These are phyloP conservation scores for Diaporthe citriasiana DNA, from an alignment of 2,329 filamentous ascomycete species.

Conservation along the genomic window DNA sequence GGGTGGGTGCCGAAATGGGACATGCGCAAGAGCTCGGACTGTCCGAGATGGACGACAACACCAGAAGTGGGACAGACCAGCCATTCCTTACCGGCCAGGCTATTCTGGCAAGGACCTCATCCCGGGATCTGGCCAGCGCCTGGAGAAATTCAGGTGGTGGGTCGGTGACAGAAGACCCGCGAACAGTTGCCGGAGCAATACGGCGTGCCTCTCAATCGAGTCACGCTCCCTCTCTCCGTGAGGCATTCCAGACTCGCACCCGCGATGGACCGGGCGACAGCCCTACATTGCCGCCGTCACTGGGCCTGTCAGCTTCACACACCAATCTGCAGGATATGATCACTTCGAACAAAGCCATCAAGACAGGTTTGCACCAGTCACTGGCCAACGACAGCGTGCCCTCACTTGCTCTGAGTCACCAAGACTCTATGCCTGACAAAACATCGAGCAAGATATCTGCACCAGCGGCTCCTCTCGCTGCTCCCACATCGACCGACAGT, in stretches of 20 bases:
- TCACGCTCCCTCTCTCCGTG: conserved; percentile 61
- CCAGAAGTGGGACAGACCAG: conserved; percentile 51
- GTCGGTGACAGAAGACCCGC: conserved; percentile 32
- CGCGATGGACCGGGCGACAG: conserved; percentile 67
- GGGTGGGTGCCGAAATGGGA: conserved; percentile 41
- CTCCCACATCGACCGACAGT: conserved; percentile 50
- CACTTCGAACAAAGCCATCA: conserved; percentile 70
- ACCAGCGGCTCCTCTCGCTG: conserved; percentile 46
- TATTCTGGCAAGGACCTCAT: conserved; percentile 38
- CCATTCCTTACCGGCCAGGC: conserved; percentile 57
- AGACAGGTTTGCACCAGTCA: conserved; percentile 68
- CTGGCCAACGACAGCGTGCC: conserved; percentile 70
- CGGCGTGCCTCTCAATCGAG: conserved; percentile 66
- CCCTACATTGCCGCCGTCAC: conserved; percentile 71
- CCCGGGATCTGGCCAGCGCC: conserved; percentile 53
- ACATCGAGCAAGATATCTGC: conserved; percentile 49
- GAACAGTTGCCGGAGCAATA: conserved; percentile 59
- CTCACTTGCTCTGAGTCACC: conserved; percentile 66
- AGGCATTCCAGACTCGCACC: conserved; percentile 59
- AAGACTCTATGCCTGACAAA: conserved; percentile 61
- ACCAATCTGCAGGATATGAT: conserved; percentile 73
- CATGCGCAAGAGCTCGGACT: conserved; percentile 36
- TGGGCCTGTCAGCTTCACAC: conserved; percentile 63
- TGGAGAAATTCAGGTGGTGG: conserved; percentile 59
- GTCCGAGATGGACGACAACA: conserved; percentile 34